phyloP scores from a whole-genome alignment of 371 early-diverging fungal genomes.

The Mortierella sp. region DNA sequence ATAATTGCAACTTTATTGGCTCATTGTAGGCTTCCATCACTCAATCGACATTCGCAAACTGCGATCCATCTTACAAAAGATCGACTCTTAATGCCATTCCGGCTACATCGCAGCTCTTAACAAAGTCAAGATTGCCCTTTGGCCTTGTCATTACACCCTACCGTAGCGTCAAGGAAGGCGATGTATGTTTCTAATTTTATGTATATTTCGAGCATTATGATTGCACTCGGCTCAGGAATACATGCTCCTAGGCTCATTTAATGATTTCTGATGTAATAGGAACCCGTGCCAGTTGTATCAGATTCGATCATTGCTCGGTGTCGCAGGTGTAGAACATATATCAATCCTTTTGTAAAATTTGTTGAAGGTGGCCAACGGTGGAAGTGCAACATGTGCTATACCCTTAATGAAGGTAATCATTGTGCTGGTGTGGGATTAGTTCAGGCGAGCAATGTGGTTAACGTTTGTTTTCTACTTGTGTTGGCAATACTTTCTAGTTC shows the following conservation, averaged over 20 bases:
- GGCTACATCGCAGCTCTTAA: slow-evolving; percentile 79
- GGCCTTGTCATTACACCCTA: slow-evolving; percentile 92
- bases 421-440: background rate
- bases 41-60: slow-evolving; percentile 75
- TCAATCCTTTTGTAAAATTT: slow-evolving; percentile 95
- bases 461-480: background rate
- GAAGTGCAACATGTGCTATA: slow-evolving; percentile 96
- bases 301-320: slow-evolving; percentile 93
- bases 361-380: slow-evolving; percentile 94
- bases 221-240: background rate
- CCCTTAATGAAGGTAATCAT: slow-evolving; percentile 85
- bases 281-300: slow-evolving; percentile 85
- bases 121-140: slow-evolving; percentile 89
- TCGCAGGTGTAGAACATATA: slow-evolving; percentile 94
- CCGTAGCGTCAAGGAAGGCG: slow-evolving; percentile 53
- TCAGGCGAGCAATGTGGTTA: background rate
- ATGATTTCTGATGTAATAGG: slow-evolving; percentile 53
- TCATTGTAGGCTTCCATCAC: slow-evolving; percentile 72
- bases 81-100: slow-evolving; percentile 93
- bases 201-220: background rate
- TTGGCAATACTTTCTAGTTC: slow-evolving; percentile 61
- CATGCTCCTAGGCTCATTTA: background rate
- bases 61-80: slow-evolving; percentile 85
- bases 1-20: background rate
- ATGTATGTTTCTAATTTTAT: slow-evolving; percentile 15